Conservation (phyloP, 2,329 filamentous ascomycete species). For the Emergomyces orientalis region DNA sequence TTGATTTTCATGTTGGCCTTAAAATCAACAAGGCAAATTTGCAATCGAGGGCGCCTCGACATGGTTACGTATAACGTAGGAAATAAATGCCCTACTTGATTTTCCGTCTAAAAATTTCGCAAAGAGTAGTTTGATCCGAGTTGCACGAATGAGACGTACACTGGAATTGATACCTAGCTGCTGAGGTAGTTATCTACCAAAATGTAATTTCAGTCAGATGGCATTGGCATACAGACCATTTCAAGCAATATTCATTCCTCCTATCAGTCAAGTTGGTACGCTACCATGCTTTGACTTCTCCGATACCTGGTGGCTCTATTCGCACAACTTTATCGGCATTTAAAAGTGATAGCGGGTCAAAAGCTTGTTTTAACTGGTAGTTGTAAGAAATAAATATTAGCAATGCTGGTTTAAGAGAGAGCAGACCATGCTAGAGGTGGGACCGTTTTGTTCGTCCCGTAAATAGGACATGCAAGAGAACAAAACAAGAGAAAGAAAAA, state of each 20-base stretch:
- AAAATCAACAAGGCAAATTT: neutral
- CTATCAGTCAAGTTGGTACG: slow-evolving; percentile 7
- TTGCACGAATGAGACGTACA: neutral
- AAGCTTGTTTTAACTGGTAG: slow-evolving; percentile 51
- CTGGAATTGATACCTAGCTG: neutral
- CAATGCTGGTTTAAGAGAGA: neutral
- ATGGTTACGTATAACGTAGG: neutral
- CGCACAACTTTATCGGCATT: slow-evolving; percentile 59
- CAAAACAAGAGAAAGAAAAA: slow-evolving; percentile 5
- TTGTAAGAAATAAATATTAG: slow-evolving; percentile 1
- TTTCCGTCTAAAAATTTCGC: neutral
- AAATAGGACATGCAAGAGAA: neutral
- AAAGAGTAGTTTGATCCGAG: neutral
- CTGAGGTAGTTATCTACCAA: neutral
- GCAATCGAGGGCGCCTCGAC: neutral
- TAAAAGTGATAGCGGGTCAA: slow-evolving; percentile 56
- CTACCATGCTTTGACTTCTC: slow-evolving; percentile 43
- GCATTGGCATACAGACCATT: neutral
- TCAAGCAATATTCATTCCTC: neutral
- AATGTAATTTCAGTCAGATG: neutral
- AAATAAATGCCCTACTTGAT: neutral
- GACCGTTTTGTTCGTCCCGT: neutral
- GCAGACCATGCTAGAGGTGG: slow-evolving; percentile 14
- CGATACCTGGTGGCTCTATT: slow-evolving; percentile 41
- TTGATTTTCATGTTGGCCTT: neutral